Percentiles rank a stretch among this genome's conserved stretches.
These are phyloP conservation scores for Oryza australiensis DNA, from an alignment of 176 grass and related monocot genomes.

Conservation along the genomic window DNA sequence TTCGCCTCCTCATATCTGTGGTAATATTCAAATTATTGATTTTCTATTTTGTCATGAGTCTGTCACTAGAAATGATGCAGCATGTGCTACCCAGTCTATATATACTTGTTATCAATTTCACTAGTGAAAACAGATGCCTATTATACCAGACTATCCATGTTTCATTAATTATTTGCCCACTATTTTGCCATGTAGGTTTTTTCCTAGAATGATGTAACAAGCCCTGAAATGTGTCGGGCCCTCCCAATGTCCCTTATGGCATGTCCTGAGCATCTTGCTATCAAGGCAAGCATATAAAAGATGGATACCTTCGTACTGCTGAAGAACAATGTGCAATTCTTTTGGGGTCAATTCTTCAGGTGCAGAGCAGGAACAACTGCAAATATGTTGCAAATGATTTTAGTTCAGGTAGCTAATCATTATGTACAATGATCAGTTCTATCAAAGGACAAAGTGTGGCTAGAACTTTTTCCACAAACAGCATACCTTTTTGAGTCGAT, in stretches of 20 bases:
- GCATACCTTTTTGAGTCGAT: slow-evolving; percentile 73
- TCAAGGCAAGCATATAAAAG: slow-evolving; percentile 10
- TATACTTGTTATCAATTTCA: neutral
- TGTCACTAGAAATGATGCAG: neutral
- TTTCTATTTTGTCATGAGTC: neutral
- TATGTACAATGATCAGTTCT: neutral
- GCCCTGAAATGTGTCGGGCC: neutral
- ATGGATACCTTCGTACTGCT: slow-evolving; percentile 80
- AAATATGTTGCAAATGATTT: slow-evolving; percentile 22
- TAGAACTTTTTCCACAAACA: neutral
- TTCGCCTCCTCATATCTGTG: slow-evolving; percentile 76
- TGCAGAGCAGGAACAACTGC: slow-evolving; percentile 75
- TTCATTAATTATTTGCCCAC: neutral
- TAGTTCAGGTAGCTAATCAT: slow-evolving; percentile 24
- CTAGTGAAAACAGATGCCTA: neutral
- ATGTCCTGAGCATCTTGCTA: neutral
- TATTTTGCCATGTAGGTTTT: neutral
- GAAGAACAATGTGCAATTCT: slow-evolving; percentile 85
- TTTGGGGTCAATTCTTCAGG: slow-evolving; percentile 84
- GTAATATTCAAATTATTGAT: neutral
- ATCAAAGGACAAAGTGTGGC: neutral
- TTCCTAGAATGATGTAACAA: neutral
- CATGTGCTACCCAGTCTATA: neutral
- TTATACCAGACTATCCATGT: neutral
- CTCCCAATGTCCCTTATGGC: neutral